Evolutionary conservation across 23 red algal species (phyloP).

Genomic region (Gracilaria vermiculophylla): DNA sequence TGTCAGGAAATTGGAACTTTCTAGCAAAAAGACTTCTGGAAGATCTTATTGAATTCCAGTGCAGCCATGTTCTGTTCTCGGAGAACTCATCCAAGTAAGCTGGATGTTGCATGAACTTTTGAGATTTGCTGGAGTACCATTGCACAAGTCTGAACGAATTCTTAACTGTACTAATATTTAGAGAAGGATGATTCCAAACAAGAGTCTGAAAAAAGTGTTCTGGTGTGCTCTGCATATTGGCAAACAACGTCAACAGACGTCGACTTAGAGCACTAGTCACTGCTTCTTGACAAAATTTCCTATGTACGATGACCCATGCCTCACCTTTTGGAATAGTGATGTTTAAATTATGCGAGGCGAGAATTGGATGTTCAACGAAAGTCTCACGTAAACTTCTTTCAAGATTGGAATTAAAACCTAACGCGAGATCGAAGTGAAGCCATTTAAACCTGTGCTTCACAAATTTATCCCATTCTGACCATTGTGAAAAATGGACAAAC

Average conservation of each 20-base stretch:
- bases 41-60: constrained; percentile 21
- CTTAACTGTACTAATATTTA: constrained; percentile 24
- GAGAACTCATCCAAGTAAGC: constrained; percentile 33
- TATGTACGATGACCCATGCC: constrained; percentile 57
- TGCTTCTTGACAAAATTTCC: neutral
- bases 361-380: neutral
- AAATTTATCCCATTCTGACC: neutral
- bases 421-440: neutral
- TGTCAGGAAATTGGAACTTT: constrained; percentile 42
- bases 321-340: constrained; percentile 61
- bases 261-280: constrained; percentile 3
- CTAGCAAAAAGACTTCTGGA: constrained; percentile 41
- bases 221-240: constrained; percentile 44
- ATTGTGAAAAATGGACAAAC: constrained; percentile 17
- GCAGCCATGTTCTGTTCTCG: neutral
- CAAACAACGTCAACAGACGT: constrained; percentile 31
- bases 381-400: neutral
- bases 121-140: constrained; percentile 8
- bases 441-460: neutral
- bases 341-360: neutral
- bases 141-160: constrained; percentile 49
- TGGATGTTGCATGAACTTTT: constrained; percentile 33
- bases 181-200: constrained; percentile 25
- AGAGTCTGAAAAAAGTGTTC: constrained; percentile 61
- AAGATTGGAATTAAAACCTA: neutral